Base-by-base conservation (phyloP, 345 rosid genomes). In the Nasturtium officinale region DNA sequence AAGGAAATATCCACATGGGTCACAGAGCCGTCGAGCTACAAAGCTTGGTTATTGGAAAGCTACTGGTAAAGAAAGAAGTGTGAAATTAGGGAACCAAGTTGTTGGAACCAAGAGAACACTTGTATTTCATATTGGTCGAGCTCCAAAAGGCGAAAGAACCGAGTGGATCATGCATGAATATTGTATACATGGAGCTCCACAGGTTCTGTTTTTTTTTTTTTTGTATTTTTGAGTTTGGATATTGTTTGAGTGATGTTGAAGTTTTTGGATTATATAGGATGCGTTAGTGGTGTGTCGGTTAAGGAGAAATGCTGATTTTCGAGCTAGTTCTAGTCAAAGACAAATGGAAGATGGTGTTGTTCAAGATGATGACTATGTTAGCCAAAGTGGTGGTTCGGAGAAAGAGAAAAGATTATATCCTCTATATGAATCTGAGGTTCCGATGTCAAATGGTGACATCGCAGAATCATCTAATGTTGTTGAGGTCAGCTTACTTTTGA, bases 151-250 rank as follows among this genome's bases (percentile, higher is more conserved):
- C 6, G 91, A 94, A 60, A 84, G 97, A 80, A 94, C 98, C 0
- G 98, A 91, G 63, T 91, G 98, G 97, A 94, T 89, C 52, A 87
- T 94, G 91, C 96, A 94, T 21, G 97, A 94, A 69, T 94, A 82
- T 66, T 88, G 92, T 67, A 79, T 86, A 85, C 55, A 71, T 2
- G 92, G 87, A 8, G 78, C 74, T 15, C 52, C 89, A 20, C 91
- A 90, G 91, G 98, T 92, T 7, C 16, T 5, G 30, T 8, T 67
- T 40, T 33, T 9, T 0, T 7, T 40, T 61, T 25, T 25, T 10
- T 5, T 4, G 25, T 33, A 1, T 48, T 70, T 70, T 56, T 72
- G 37, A 45, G 30, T 42, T 43, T 11, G 32, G 23, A 29, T 29
- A 2, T 55, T 55, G 12, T 23, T 23, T 23, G 9, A 55, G 16